These are phyloP conservation scores for Corymbia calophylla DNA, from an alignment of 441 rosid genomes.

Conservation along the genomic window DNA sequence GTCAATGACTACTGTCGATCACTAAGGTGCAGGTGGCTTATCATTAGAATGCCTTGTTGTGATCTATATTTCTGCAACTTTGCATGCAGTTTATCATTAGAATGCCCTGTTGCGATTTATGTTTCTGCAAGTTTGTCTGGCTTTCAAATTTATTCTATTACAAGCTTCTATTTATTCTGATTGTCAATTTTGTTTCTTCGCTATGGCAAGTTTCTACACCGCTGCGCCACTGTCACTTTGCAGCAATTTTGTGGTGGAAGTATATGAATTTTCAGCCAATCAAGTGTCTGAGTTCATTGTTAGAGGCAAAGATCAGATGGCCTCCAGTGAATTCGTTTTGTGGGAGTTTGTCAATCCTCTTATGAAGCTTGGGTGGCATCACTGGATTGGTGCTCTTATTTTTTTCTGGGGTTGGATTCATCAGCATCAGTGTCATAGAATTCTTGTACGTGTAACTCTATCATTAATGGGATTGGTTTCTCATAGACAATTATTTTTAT, in stretches of 20 bases:
- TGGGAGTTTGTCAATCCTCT: conserved; percentile 24
- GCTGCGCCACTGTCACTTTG: conserved; percentile 66
- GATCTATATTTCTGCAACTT: too few species aligned
- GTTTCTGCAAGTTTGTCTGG: not conserved
- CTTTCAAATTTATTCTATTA: not conserved
- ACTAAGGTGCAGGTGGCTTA: not conserved
- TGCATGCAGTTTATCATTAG: not conserved
- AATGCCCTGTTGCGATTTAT: not conserved
- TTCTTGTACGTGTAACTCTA: conserved; percentile 39
- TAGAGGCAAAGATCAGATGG: conserved; percentile 25
- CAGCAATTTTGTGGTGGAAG: conserved; percentile 27
- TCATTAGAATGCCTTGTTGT: too few species aligned
- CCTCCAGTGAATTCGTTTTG: conserved; percentile 20
- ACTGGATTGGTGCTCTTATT: conserved; percentile 50
- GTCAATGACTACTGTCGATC: not conserved
- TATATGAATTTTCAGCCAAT: conserved; percentile 27
- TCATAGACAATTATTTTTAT: not conserved
- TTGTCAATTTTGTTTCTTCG: not conserved
- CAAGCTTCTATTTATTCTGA: not conserved
- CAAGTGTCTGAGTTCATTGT: conserved; percentile 30
- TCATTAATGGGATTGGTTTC: not conserved
- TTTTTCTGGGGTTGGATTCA: conserved; percentile 68
- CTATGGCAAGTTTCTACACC: conserved; percentile 38
- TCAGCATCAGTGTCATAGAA: conserved; percentile 50
- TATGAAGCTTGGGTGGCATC: conserved; percentile 40